A percentile compares a stretch with the other conserved stretches of the same genome.
Evolutionary conservation across 108 stramenopile genomes (phyloP).

Genomic region (Seminavis robusta): DNA sequence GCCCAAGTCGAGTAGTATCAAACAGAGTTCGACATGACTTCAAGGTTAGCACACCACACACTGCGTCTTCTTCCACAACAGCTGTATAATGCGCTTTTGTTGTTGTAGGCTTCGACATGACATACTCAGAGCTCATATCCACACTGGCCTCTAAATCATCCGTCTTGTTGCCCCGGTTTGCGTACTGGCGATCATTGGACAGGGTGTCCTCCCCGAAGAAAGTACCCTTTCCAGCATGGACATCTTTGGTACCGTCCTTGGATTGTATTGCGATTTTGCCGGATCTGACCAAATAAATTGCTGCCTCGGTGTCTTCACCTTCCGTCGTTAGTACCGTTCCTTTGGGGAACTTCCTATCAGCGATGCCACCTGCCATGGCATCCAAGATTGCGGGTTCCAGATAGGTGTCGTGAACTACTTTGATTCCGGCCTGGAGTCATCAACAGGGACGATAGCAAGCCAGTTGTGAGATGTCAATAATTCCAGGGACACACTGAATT

Average conservation of each 20-base stretch:
- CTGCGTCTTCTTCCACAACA: slow-evolving; percentile 44
- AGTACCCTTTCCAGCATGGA: background rate
- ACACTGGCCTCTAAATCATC: slow-evolving; percentile 1
- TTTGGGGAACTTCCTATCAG: slow-evolving; percentile 43
- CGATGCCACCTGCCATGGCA: slow-evolving; percentile 47
- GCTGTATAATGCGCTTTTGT: slow-evolving; percentile 49
- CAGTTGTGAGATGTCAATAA: background rate
- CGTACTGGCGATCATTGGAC: slow-evolving; percentile 7
- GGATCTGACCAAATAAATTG: slow-evolving; percentile 56
- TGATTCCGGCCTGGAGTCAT: slow-evolving; percentile 19
- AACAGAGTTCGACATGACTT: slow-evolving; percentile 62
- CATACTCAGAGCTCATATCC: too few species aligned
- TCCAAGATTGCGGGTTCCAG: slow-evolving; percentile 46
- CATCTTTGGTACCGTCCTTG: slow-evolving; percentile 5
- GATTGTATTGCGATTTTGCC: slow-evolving; percentile 49
- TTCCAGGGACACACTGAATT: background rate
- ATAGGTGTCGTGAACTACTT: slow-evolving; percentile 34
- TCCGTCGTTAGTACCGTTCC: slow-evolving; percentile 69
- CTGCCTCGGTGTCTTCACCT: slow-evolving; percentile 47
- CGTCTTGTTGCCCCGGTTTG: slow-evolving; percentile 10
- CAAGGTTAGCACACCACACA: slow-evolving; percentile 65
- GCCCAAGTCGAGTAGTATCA: slow-evolving; percentile 20
- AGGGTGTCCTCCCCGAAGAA: slow-evolving; percentile 15
- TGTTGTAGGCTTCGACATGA: slow-evolving; percentile 2
- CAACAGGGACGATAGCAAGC: background rate